Percentiles rank a stretch among this genome's conserved stretches.
phyloP scores from a whole-genome alignment of 2,329 filamentous ascomycete genomes.

The Alternaria sp. region DNA sequence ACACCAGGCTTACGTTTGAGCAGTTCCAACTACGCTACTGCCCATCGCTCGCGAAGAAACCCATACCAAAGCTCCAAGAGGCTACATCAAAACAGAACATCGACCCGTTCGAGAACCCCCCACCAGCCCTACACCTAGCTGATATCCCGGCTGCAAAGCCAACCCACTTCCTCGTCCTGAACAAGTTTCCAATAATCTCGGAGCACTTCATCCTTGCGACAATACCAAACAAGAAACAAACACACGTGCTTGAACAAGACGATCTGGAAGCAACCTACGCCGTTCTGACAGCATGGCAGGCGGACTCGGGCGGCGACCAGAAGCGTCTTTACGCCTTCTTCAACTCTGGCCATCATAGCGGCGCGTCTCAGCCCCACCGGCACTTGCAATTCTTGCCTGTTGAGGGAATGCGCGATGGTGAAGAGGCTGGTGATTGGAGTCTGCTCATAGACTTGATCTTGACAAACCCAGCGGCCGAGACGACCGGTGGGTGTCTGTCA shows the following conservation, averaged over 20 bases:
- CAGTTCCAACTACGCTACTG: conserved; percentile 79
- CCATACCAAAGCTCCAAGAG: conserved; percentile 55
- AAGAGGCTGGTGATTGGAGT: conserved; percentile 54
- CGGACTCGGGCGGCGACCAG: conserved; percentile 26
- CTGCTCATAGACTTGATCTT: conserved; percentile 59
- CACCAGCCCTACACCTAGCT: conserved; percentile 63
- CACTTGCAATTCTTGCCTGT: conserved; percentile 77
- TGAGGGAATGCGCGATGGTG: conserved; percentile 64
- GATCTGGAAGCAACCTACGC: conserved; percentile 70
- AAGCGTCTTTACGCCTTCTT: conserved; percentile 70
- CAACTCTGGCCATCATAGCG: conserved; percentile 73
- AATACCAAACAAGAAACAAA: conserved; percentile 69
- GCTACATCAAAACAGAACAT: conserved; percentile 37
- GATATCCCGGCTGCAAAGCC: conserved; percentile 56
- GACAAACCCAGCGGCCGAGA: conserved; percentile 16
- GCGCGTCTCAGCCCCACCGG: conserved; percentile 75
- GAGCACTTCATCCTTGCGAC: conserved; percentile 78
- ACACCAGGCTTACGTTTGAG: conserved; percentile 23
- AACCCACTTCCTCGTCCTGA: conserved; percentile 71
- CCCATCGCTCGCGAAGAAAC: conserved; percentile 72
- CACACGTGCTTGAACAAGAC: conserved; percentile 65
- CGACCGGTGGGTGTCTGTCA: conserved; percentile 10
- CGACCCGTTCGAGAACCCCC: conserved; percentile 72
- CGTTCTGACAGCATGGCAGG: conserved; percentile 67
- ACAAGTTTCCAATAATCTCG: conserved; percentile 77